Percentiles rank a stretch among this genome's conserved stretches.
These are phyloP conservation scores for Colletotrichum trifolii DNA, from an alignment of 2,329 filamentous ascomycete species.

Conservation along the genomic window DNA sequence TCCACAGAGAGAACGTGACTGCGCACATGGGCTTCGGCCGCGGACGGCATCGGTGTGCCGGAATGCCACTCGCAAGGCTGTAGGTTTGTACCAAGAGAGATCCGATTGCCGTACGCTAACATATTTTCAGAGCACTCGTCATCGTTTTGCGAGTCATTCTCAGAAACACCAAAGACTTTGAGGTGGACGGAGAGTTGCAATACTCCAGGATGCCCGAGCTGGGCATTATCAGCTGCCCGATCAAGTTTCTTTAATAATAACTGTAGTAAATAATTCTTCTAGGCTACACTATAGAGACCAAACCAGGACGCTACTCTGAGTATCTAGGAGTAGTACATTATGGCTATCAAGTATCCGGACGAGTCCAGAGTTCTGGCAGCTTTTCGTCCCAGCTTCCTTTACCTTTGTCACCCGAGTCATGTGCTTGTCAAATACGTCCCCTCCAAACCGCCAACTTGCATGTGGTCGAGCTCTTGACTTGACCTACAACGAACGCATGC, in stretches of 20 bases:
- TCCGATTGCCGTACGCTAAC: not conserved
- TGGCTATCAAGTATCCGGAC: too few relatives aligned
- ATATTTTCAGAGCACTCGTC: slow-evolving; percentile 12
- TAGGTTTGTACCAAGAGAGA: slow-evolving; percentile 15
- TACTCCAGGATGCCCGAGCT: slow-evolving; percentile 40
- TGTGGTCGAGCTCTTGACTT: too few relatives aligned
- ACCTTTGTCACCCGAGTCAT: too few relatives aligned
- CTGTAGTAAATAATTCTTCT: not conserved
- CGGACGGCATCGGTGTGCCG: slow-evolving; percentile 39
- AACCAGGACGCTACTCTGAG: too few relatives aligned
- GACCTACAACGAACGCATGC: too few relatives aligned
- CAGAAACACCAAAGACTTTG: slow-evolving; percentile 35
- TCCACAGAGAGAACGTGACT: slow-evolving; percentile 36
- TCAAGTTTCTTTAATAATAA: slow-evolving; percentile 22
- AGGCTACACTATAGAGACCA: too few relatives aligned
- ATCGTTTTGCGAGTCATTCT: slow-evolving; percentile 34
- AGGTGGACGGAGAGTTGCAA: slow-evolving; percentile 35
- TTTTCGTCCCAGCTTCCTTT: too few relatives aligned
- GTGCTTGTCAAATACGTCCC: too few relatives aligned
- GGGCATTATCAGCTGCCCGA: slow-evolving; percentile 39
- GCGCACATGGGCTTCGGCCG: slow-evolving; percentile 39
- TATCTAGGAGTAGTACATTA: too few relatives aligned
- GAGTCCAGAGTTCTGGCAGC: too few relatives aligned
- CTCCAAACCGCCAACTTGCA: too few relatives aligned
- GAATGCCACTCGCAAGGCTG: slow-evolving; percentile 39